A percentile compares a stretch with the other conserved stretches of the same genome.
Evolutionary conservation across 2,329 filamentous ascomycete species (phyloP).

Genomic region (Sclerotinia nivalis): DNA sequence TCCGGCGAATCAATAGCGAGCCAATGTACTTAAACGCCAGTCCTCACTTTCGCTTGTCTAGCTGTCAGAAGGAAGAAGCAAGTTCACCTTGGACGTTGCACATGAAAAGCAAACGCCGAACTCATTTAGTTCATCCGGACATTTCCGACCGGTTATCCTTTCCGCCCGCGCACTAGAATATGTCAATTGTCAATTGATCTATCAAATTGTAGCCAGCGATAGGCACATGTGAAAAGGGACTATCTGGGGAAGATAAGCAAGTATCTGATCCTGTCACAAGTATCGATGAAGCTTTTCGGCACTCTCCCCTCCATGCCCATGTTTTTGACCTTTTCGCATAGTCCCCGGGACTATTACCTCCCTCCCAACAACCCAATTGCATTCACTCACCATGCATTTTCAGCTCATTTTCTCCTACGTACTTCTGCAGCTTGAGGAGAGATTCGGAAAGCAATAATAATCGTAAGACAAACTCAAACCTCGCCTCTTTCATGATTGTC

Average conservation of each 20-base stretch:
- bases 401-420: background rate
- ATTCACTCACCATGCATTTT: background rate
- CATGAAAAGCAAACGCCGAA: constrained; percentile 17
- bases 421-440: background rate
- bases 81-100: background rate
- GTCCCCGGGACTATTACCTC: background rate
- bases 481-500: background rate
- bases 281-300: constrained; percentile 4
- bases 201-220: background rate
- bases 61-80: constrained; percentile 3
- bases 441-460: background rate
- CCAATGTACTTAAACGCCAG: background rate
- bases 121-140: constrained; percentile 8
- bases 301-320: background rate
- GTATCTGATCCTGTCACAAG: background rate
- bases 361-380: background rate
- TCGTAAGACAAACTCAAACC: constrained; percentile 1
- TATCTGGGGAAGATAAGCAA: background rate
- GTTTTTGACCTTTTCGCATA: background rate
- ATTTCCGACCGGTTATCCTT: constrained; percentile 14
- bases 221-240: background rate
- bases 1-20: background rate
- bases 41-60: background rate
- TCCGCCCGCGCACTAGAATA: background rate
- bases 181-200: constrained; percentile 17